Percentiles rank a stretch among this genome's conserved stretches.
Evolutionary conservation across 2,329 filamentous ascomycete genomes (phyloP).

Genomic region (Fusarium sp.): DNA sequence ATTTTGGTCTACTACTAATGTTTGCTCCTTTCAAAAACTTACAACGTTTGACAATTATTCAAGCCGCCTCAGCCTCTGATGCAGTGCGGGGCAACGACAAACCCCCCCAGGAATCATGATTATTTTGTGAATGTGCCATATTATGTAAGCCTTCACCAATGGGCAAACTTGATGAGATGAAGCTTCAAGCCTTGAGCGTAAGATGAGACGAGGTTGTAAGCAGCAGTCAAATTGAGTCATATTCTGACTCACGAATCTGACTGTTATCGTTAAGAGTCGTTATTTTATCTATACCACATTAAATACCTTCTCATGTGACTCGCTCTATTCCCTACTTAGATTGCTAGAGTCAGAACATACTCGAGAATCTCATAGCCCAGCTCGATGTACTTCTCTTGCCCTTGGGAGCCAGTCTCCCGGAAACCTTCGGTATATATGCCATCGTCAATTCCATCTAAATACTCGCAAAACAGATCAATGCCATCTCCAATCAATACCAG

Average conservation of each 20-base stretch:
- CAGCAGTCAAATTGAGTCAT: not conserved
- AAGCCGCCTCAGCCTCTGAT: conserved; percentile 4
- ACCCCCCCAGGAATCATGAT: conserved; percentile 19
- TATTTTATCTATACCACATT: not conserved
- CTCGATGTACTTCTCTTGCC: conserved; percentile 54
- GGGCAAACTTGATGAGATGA: not conserved
- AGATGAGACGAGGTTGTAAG: not conserved
- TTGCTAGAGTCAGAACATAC: conserved; percentile 63
- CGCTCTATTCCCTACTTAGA: conserved; percentile 50
- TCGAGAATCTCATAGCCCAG: conserved; percentile 67
- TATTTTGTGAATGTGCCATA: conserved; percentile 46
- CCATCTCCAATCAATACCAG: conserved; percentile 52
- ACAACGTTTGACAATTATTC: not conserved
- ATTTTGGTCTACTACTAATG: not conserved
- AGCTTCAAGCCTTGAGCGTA: not conserved
- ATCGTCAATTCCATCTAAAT: conserved; percentile 63
- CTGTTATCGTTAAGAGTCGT: not conserved
- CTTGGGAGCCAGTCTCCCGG: conserved; percentile 38
- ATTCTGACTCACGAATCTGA: not conserved
- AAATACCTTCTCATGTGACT: not conserved
- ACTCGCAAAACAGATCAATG: conserved; percentile 58
- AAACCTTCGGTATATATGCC: conserved; percentile 55
- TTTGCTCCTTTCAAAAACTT: not conserved
- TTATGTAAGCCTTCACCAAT: conserved; percentile 43
- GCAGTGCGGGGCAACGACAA: conserved; percentile 24